Percentiles rank a stretch among this genome's conserved stretches.
phyloP scores from a whole-genome alignment of 768 basidiomycete genomes.

The Tylopilus vinaceipallidus region DNA sequence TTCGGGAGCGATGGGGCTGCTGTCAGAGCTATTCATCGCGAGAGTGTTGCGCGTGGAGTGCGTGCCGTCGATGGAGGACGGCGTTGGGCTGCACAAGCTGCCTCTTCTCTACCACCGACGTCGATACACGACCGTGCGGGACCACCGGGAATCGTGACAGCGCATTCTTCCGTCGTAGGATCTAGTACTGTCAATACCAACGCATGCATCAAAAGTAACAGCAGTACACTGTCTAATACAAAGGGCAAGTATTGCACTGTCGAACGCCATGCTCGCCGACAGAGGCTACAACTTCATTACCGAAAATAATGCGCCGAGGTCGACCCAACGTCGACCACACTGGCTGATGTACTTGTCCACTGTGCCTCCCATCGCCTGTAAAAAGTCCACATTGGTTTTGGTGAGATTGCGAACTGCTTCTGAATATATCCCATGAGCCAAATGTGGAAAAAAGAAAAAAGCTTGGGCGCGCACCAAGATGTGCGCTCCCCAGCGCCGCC shows the following conservation, averaged over 20 bases:
- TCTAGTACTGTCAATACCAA: constrained; percentile 8
- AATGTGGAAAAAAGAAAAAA: background rate
- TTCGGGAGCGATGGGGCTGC: constrained; percentile 34
- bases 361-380: constrained; percentile 51
- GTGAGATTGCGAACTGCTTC: constrained; percentile 56
- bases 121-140: constrained; percentile 51
- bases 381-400: constrained; percentile 45
- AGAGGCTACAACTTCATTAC: constrained; percentile 61
- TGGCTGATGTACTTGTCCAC: constrained; percentile 82
- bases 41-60: constrained; percentile 65
- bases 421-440: constrained; percentile 24
- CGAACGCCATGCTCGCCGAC: background rate
- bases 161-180: background rate
- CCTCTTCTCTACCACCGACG: constrained; percentile 67
- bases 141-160: constrained; percentile 17
- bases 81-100: constrained; percentile 32
- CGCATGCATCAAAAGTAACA: background rate
- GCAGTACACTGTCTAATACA: too few species aligned
- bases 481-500: constrained; percentile 45
- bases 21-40: constrained; percentile 80
- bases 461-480: constrained; percentile 38
- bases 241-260: too few species aligned
- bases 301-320: constrained; percentile 75
- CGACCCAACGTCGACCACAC: constrained; percentile 89
- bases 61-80: constrained; percentile 24